Base-by-base conservation (phyloP, 2,329 filamentous ascomycete species). In the Cladorrhinum sp. region DNA sequence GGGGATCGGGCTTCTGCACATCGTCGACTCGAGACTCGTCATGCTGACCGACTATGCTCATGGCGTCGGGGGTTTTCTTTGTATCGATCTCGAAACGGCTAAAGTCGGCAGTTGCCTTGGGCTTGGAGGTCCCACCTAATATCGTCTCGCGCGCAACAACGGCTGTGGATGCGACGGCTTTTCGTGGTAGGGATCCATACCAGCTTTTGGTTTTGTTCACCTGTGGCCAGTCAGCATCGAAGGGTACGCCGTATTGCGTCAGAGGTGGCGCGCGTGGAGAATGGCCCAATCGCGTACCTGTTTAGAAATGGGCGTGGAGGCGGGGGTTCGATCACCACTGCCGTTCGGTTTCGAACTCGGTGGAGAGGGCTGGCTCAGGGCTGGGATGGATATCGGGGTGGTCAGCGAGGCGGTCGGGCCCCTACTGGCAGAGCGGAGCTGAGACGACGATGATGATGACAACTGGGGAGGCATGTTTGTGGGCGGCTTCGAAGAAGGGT, bases 111-210 rank as follows among this genome's bases (percentile, higher is more conserved):
- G 75, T 67, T 8, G 75, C 74, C n/a, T 69, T 74, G 1, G 81
- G 74, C 60, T 77, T 79, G 53, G 80, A 72, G 2, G 81, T 84
- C 53, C 80, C 83, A 28, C 84, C 85, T 51, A 84, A 73, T 26
- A 88, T 87, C 12, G 81, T 84, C 70, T 88, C 85, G 64, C 78
- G 79, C 2, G 84, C 83, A 50, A 88, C 83, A 49, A 88, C 75
- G 56, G 85, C 82, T 5, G 82, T 86, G 8, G 84, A 87, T 26
- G 85, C 79, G 16, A 77, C 74, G 6, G 85, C 82, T 68, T 87
- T 87, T 62, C 81, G 77, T 18, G 83, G 81, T 83, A 83, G 86
- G 18, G 85, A 83, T 57, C 83, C 83, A 71, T 87, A 87, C 85
- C 85, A 88, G 70, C 84, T 86, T 53, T 76, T 76, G 8, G 79